A percentile compares a stretch with the other conserved stretches of the same genome.
phyloP scores from a whole-genome alignment of 352 stramenopile genomes.

The Hyaloperonospora brassicae region DNA sequence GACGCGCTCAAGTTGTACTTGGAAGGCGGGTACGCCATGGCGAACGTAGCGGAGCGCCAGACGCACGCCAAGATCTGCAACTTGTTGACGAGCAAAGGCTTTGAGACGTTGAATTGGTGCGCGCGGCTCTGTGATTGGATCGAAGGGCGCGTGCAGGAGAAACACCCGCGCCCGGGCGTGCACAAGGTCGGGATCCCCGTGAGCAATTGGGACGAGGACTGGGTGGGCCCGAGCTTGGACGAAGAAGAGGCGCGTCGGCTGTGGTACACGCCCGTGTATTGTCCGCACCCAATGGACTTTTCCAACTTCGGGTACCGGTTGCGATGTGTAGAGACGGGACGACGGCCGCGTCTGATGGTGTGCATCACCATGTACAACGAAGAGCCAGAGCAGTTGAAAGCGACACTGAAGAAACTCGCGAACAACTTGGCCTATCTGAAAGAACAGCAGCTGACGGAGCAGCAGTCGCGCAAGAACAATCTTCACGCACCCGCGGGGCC shows the following conservation, averaged over 20 bases:
- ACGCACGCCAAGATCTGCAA: constrained; percentile 80
- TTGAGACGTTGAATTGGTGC: constrained; percentile 84
- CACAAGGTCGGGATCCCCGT: constrained; percentile 76
- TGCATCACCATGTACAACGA: constrained; percentile 87
- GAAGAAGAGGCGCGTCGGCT: constrained; percentile 69
- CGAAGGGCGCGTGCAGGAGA: constrained; percentile 68
- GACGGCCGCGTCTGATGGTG: constrained; percentile 69
- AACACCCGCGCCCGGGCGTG: constrained; percentile 61
- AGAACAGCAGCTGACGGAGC: constrained; percentile 25
- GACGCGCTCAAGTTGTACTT: constrained; percentile 78
- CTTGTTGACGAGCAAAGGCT: constrained; percentile 75
- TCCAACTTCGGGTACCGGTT: constrained; percentile 71
- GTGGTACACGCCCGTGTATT: constrained; percentile 81
- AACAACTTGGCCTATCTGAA: constrained; percentile 76
- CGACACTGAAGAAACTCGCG: constrained; percentile 67
- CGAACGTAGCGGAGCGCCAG: constrained; percentile 72
- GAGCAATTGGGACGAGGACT: constrained; percentile 65
- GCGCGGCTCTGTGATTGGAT: constrained; percentile 76
- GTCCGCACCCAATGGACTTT: constrained; percentile 57
- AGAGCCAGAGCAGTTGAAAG: constrained; percentile 51
- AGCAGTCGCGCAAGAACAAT: constrained; percentile 23
- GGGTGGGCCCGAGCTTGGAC: constrained; percentile 55
- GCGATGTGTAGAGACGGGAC: constrained; percentile 65
- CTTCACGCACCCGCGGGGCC: constrained; percentile 28
- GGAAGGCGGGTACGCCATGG: constrained; percentile 78